Evolutionary conservation across 495 filamentous ascomycete genomes (phyloP).

Genomic region (Terfezia claveryi): DNA sequence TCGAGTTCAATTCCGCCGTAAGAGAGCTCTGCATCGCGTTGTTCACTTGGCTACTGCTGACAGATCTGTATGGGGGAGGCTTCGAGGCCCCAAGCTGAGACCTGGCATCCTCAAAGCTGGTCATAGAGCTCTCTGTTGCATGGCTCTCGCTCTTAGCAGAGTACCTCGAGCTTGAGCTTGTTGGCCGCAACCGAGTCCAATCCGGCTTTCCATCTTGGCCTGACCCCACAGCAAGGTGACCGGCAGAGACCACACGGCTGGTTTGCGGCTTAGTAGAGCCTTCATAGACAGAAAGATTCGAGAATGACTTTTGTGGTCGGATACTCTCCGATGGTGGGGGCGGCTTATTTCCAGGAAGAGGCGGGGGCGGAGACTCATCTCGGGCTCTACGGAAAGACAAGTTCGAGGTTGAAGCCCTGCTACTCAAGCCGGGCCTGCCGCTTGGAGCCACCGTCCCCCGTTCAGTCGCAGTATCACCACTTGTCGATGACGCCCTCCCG

Average conservation of each 20-base stretch:
- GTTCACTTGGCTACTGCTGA: neutral
- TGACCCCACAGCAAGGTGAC: neutral
- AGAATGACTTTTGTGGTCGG: neutral
- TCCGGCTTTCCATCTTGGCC: neutral
- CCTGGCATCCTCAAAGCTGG: neutral
- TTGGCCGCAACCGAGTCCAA: neutral
- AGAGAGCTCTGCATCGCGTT: neutral
- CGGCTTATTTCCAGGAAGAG: constrained; percentile 16
- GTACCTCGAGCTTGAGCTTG: neutral
- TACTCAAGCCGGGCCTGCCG: constrained; percentile 3
- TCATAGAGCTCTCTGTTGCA: neutral
- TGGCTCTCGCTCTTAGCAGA: neutral
- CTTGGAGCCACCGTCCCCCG: neutral
- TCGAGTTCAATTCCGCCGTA: neutral
- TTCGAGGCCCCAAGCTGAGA: neutral
- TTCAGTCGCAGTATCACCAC: too few species aligned
- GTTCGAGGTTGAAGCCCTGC: too few species aligned
- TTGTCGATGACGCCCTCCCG: too few species aligned
- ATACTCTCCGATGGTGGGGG: neutral
- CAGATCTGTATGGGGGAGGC: neutral
- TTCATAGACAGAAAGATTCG: neutral
- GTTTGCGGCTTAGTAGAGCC: neutral
- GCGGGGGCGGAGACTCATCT: constrained; percentile 17
- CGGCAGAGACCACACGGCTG: neutral
- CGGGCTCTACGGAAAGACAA: neutral